These are phyloP conservation scores for Teunomyces stri DNA, from an alignment of 805 yeast genomes.

Conservation along the genomic window DNA sequence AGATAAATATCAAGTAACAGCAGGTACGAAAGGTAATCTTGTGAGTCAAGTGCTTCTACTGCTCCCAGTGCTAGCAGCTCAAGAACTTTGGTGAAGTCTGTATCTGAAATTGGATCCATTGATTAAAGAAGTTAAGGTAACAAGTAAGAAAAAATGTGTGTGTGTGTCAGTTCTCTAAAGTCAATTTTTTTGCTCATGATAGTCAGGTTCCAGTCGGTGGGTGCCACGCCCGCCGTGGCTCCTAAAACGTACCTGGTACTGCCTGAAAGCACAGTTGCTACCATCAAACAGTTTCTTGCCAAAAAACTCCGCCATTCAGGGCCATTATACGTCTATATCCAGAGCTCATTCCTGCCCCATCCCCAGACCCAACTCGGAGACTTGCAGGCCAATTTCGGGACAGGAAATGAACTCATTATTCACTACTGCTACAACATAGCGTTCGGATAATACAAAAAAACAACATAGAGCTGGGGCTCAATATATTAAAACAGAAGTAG, in stretches of 20 bases:
- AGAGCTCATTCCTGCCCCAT: slow-evolving; percentile 40
- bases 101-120: slow-evolving; percentile 17
- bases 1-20: slow-evolving; percentile 66
- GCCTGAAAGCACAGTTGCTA: slow-evolving; percentile 44
- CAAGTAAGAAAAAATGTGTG: not conserved
- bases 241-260: slow-evolving; percentile 54
- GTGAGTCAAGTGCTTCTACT: slow-evolving; percentile 38
- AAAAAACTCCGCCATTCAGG: slow-evolving; percentile 28
- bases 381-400: slow-evolving; percentile 26
- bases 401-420: slow-evolving; percentile 34
- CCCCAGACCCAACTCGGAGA: slow-evolving; percentile 40
- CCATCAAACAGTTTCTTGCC: slow-evolving; percentile 44
- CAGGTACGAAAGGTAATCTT: slow-evolving; percentile 69
- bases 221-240: slow-evolving; percentile 49
- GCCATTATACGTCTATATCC: slow-evolving; percentile 32
- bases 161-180: too few species aligned
- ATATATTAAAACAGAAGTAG: slow-evolving; percentile 5
- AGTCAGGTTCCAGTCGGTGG: slow-evolving; percentile 59
- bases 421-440: slow-evolving; percentile 41
- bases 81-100: slow-evolving; percentile 23
- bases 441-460: slow-evolving; percentile 26
- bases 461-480: not conserved
- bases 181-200: not conserved
- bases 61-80: slow-evolving; percentile 29
- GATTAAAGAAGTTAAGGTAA: too few species aligned